These are phyloP conservation scores for Pelargonium citronellum DNA, from an alignment of 441 rosid genomes.

Conservation along the genomic window DNA sequence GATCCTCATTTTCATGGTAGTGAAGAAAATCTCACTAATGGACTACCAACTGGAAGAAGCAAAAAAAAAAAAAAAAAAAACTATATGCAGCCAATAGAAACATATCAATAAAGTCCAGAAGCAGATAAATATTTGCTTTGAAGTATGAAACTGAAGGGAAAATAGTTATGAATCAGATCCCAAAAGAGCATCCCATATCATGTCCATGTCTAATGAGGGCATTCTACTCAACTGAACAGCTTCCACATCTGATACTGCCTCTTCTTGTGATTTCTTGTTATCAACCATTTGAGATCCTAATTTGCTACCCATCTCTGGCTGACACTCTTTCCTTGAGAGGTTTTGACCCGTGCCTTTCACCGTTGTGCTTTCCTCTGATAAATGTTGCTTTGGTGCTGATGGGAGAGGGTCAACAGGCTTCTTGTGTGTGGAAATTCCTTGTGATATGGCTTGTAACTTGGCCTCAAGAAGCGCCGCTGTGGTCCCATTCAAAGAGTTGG, in stretches of 20 bases:
- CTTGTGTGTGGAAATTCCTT: slow-evolving; percentile 29
- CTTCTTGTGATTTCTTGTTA: slow-evolving; percentile 31
- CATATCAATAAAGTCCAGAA: background rate
- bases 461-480: slow-evolving; percentile 76
- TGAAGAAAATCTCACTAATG: too few species aligned
- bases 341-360: slow-evolving; percentile 20
- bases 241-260: slow-evolving; percentile 36
- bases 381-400: slow-evolving; percentile 8
- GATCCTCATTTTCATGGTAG: too few species aligned
- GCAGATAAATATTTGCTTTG: background rate
- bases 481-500: slow-evolving; percentile 46
- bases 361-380: background rate
- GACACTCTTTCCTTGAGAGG: slow-evolving; percentile 26
- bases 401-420: slow-evolving; percentile 16
- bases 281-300: slow-evolving; percentile 27
- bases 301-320: slow-evolving; percentile 26
- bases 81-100: background rate
- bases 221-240: slow-evolving; percentile 79
- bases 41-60: too few species aligned
- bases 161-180: background rate
- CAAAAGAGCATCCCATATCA: background rate
- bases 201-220: slow-evolving; percentile 68
- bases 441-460: slow-evolving; percentile 56
- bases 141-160: background rate
- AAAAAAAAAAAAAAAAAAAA: too few species aligned